phyloP scores from a whole-genome alignment of 1,284 basidiomycete genomes.

The Vanrija pseudolonga region DNA sequence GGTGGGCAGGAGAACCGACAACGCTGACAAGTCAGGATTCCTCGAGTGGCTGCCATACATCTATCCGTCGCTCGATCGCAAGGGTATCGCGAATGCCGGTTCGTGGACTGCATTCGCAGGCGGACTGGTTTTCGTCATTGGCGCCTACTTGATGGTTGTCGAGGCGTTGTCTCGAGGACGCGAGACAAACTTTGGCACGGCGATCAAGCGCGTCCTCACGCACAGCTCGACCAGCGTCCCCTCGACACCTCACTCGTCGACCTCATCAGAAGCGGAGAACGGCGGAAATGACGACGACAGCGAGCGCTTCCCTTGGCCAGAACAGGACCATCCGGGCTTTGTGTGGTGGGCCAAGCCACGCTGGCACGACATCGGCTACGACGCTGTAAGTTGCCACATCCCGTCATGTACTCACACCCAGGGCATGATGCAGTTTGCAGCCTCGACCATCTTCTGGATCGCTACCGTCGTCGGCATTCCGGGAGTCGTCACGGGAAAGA shows the following conservation, averaged over 20 bases:
- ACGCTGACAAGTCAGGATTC: conserved; percentile 44
- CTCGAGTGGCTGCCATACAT: conserved; percentile 56
- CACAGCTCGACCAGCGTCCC: not conserved
- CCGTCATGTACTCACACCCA: conserved; percentile 4
- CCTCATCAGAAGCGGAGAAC: too few species aligned
- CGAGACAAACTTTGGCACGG: conserved; percentile 33
- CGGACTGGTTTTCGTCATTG: conserved; percentile 58
- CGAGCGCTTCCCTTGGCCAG: not conserved
- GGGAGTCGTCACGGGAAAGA: conserved; percentile 50
- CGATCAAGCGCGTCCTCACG: conserved; percentile 24
- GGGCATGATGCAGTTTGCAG: conserved; percentile 55
- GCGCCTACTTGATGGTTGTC: conserved; percentile 53
- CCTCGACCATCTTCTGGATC: conserved; percentile 61
- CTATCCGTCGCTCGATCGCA: conserved; percentile 33
- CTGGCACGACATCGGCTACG: conserved; percentile 6
- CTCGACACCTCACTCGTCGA: too few species aligned
- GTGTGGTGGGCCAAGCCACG: conserved; percentile 2
- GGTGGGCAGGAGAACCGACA: conserved; percentile 26
- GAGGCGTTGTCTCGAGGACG: conserved; percentile 54
- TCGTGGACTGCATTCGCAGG: conserved; percentile 54
- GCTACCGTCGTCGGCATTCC: conserved; percentile 57
- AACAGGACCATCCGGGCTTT: not conserved
- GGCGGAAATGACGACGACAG: not conserved
- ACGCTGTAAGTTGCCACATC: not conserved
- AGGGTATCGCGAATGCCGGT: conserved; percentile 34